A percentile compares a stretch with the other conserved stretches of the same genome.
phyloP scores from a whole-genome alignment of 306 rosid genomes.

The Rosa multiflora region DNA sequence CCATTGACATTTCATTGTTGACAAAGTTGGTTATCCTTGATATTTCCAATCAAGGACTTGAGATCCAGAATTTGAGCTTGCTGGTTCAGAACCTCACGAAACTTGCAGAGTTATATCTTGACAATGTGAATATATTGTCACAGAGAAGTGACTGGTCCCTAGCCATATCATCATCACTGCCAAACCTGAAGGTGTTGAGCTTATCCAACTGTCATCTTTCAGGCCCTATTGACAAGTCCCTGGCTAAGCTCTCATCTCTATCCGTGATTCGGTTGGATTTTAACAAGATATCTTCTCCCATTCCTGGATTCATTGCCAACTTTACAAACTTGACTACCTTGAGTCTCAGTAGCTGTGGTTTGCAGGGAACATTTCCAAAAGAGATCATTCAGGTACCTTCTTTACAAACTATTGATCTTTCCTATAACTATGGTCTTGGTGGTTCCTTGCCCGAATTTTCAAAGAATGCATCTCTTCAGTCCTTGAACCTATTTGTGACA shows the following conservation, averaged over 20 bases:
- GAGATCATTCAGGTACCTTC: constrained; percentile 1
- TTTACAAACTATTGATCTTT: background rate
- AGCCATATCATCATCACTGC: constrained; percentile 20
- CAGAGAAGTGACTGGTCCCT: constrained; percentile 43
- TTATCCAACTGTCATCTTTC: constrained; percentile 15
- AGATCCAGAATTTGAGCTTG: constrained; percentile 19
- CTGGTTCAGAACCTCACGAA: constrained; percentile 30
- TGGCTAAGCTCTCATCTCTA: constrained; percentile 12
- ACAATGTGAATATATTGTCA: constrained; percentile 39
- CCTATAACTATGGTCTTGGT: background rate
- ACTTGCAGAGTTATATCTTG: constrained; percentile 37
- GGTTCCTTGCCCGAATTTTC: background rate
- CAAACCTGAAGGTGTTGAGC: constrained; percentile 28
- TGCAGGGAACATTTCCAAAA: background rate
- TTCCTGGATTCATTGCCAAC: constrained; percentile 11
- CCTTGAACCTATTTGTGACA: background rate
- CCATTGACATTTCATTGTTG: constrained; percentile 23
- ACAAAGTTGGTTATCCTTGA: constrained; percentile 29
- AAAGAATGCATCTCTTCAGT: background rate
- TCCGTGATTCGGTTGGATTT: background rate
- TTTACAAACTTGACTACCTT: constrained; percentile 26
- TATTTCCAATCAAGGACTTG: constrained; percentile 19
- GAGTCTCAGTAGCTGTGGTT: background rate
- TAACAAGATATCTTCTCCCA: background rate
- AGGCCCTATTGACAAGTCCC: constrained; percentile 22